Conservation (phyloP, 306 rosid species). For the Quercus engelmannii region DNA sequence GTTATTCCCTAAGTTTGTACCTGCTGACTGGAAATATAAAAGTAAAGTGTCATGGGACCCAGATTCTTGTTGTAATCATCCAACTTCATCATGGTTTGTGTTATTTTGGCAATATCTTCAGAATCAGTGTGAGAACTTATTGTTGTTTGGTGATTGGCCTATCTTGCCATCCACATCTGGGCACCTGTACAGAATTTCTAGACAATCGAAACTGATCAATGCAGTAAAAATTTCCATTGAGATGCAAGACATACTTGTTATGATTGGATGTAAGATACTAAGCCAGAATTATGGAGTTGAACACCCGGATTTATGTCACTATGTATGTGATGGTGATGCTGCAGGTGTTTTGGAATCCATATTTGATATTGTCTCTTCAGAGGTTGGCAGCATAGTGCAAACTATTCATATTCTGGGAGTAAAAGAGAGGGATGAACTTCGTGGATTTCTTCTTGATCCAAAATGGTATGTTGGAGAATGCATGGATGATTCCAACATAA, state of each 20-base stretch:
- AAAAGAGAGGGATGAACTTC: conserved; percentile 73
- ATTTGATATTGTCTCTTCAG: conserved; percentile 44
- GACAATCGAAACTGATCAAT: conserved; percentile 62
- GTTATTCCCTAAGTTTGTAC: conserved; percentile 67
- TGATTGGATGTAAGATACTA: conserved; percentile 79
- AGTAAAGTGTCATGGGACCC: conserved; percentile 81
- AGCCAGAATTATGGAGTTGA: conserved; percentile 57
- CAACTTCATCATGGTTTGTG: conserved; percentile 73
- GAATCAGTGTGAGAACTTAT: conserved; percentile 49
- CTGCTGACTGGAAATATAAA: conserved; percentile 84
- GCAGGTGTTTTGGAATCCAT: conserved; percentile 70
- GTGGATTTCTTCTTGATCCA: conserved; percentile 77
- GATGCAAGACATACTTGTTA: conserved; percentile 54
- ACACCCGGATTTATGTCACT: conserved; percentile 65
- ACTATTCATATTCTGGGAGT: conserved; percentile 53
- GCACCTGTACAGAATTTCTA: conserved; percentile 65
- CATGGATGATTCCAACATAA: conserved; percentile 52
- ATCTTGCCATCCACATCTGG: conserved; percentile 84
- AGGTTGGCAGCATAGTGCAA: conserved; percentile 34
- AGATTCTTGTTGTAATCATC: conserved; percentile 59
- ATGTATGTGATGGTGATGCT: conserved; percentile 65
- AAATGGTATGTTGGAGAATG: conserved; percentile 81
- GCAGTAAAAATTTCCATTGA: conserved; percentile 57
- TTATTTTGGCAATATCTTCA: conserved; percentile 79
- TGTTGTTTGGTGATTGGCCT: conserved; percentile 85